A percentile compares a stretch with the other conserved stretches of the same genome.
phyloP scores from a whole-genome alignment of 768 basidiomycete genomes.

The Serendipita vermifera region DNA sequence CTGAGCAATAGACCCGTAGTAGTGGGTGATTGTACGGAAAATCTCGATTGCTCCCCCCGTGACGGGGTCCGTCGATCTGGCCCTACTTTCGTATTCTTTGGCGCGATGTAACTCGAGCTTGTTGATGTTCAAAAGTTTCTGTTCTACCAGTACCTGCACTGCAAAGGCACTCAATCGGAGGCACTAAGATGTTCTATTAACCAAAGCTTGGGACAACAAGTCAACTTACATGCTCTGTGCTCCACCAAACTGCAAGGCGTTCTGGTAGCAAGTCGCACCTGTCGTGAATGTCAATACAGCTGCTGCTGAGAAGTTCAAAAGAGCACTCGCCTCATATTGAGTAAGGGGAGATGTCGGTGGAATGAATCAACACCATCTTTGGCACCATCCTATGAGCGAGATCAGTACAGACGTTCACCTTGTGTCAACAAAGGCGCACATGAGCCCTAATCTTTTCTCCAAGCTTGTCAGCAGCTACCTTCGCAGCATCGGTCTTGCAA shows the following conservation, averaged over 20 bases:
- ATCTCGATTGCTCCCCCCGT: constrained; percentile 36
- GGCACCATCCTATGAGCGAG: constrained; percentile 32
- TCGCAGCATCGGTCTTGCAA: constrained; percentile 34
- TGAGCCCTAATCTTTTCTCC: constrained; percentile 34
- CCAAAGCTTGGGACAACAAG: too few species aligned
- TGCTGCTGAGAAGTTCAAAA: background rate
- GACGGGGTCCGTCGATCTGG: constrained; percentile 29
- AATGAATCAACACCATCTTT: constrained; percentile 39
- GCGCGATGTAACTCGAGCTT: constrained; percentile 39
- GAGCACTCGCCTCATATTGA: constrained; percentile 39
- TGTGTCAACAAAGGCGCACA: background rate
- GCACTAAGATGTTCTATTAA: too few species aligned
- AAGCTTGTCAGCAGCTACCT: constrained; percentile 36
- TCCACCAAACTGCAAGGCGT: constrained; percentile 48
- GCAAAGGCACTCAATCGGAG: constrained; percentile 42
- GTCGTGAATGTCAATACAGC: background rate
- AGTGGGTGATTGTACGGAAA: constrained; percentile 39
- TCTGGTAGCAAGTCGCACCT: constrained; percentile 43
- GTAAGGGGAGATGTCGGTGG: constrained; percentile 44
- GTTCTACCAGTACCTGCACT: constrained; percentile 37
- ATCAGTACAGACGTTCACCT: background rate
- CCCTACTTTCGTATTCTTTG: constrained; percentile 33
- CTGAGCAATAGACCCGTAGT: constrained; percentile 33
- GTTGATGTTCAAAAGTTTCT: constrained; percentile 31
- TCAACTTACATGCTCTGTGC: constrained; percentile 30